Evolutionary conservation across 108 stramenopile species (phyloP), one percentile per base, ranked within the genome.

Genomic region (Fistulifera pelliculosa): DNA sequence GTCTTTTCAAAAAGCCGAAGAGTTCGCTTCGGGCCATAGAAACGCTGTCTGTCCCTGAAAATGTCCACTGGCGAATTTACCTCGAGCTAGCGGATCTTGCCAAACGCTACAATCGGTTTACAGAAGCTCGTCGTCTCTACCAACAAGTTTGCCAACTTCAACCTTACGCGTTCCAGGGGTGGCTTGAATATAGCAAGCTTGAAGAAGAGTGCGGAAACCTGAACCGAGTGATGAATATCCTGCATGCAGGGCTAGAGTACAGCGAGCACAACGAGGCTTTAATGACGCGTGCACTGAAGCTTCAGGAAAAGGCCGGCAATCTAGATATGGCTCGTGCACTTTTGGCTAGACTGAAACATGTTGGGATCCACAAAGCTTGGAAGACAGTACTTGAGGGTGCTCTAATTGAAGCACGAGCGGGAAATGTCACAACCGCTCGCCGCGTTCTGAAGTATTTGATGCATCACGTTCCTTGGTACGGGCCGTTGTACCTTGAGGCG

Each of bases 181-280:
- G 97, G 97, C 64, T 98, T 47, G 97, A 96, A 60, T 90, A 84
- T 65, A 93, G 94, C 69, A 96, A 96, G 58, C 68, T 98, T 49
- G 96, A 96, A 59, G 96, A 98, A 69, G 95, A 98, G 54, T 81
- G 87, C 41, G 95, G 95, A 1, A 75, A 92, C 45, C 62, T 88
- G 52, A 58, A 65, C 21, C 57, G 67, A 12, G 85, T 88, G 43
- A 57, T 79, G 1, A 65, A 59, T 43, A 87, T 94, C 49, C 68
- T 96, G 8, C 66, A 69, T 39, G 74, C 76, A 42, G 90, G 91
- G 8, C 65, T 93, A 27, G 70, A 77, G 24, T 77, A 78, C 52
- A 95, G 95, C 63, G 65, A 76, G 24, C 69, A 83, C 31, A 87
- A 69, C 52, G 95, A 87, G 85, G 83, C 73, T 51, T 47, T 90